phyloP scores from a whole-genome alignment of 768 basidiomycete species.

The Lentinula lateritia region DNA sequence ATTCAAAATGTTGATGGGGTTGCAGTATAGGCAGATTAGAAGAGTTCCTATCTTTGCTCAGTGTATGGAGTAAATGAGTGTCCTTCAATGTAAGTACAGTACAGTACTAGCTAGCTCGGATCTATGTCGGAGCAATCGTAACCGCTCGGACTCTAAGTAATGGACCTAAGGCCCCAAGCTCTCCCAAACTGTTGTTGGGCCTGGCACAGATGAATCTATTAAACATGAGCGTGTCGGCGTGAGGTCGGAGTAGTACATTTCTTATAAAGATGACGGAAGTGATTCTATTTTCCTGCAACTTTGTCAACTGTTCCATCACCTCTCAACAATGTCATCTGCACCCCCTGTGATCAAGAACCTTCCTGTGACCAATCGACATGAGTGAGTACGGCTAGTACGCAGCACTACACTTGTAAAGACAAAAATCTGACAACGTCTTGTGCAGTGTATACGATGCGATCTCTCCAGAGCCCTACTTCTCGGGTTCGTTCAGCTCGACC shows the following conservation, averaged over 20 bases:
- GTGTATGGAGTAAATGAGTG: no score
- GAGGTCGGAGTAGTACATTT: neutral
- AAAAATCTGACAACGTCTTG: neutral
- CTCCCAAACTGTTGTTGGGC: neutral
- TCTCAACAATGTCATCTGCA: neutral
- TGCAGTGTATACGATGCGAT: conserved; percentile 20
- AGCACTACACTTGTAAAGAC: neutral
- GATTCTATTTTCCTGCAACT: neutral
- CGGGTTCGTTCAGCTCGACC: conserved; percentile 7
- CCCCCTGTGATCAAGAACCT: neutral
- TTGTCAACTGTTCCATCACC: neutral
- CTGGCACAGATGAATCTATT: neutral
- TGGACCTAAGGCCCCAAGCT: no score
- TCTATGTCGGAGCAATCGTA: no score
- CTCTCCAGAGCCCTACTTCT: conserved; percentile 15
- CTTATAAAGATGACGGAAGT: neutral
- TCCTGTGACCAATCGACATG: neutral
- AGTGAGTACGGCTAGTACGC: neutral
- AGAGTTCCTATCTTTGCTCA: no score
- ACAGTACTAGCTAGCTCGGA: no score
- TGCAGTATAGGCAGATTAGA: no score
- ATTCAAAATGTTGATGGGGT: no score
- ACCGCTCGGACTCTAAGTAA: no score
- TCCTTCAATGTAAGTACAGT: no score
- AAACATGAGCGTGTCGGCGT: neutral